phyloP scores from a whole-genome alignment of 257 asterid genomes.

The Solanum piurae region DNA sequence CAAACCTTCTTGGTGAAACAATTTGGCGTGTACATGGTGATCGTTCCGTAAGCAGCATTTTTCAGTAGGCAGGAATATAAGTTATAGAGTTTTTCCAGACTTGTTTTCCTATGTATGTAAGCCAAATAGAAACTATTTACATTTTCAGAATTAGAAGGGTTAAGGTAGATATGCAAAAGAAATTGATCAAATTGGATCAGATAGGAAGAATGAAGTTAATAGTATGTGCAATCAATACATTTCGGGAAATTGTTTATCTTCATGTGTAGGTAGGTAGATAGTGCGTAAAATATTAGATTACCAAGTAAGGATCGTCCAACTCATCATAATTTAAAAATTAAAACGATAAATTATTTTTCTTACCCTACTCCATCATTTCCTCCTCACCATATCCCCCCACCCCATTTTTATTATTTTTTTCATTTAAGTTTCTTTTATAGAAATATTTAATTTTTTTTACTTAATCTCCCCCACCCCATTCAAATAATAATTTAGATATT shows the following conservation, averaged over 20 bases:
- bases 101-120: not conserved
- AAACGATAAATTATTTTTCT: not conserved
- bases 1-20: conserved; percentile 89
- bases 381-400: not conserved
- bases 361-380: not conserved
- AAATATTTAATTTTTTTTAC: too few relatives aligned
- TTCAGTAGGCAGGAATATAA: conserved; percentile 26
- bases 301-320: not conserved
- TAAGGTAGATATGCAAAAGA: not conserved
- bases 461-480: not conserved
- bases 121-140: not conserved
- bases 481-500: not conserved
- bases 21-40: conserved; percentile 95
- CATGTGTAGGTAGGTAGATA: not conserved
- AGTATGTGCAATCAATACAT: not conserved
- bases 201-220: not conserved
- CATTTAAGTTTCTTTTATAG: too few relatives aligned
- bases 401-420: too few relatives aligned
- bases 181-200: not conserved
- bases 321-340: not conserved
- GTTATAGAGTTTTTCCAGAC: not conserved
- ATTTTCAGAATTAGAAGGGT: not conserved
- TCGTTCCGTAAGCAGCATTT: conserved; percentile 89
- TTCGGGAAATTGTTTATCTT: not conserved
- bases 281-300: not conserved